Base-by-base conservation (phyloP, 192 early-diverging fungal species). In the Podila minutissima region DNA sequence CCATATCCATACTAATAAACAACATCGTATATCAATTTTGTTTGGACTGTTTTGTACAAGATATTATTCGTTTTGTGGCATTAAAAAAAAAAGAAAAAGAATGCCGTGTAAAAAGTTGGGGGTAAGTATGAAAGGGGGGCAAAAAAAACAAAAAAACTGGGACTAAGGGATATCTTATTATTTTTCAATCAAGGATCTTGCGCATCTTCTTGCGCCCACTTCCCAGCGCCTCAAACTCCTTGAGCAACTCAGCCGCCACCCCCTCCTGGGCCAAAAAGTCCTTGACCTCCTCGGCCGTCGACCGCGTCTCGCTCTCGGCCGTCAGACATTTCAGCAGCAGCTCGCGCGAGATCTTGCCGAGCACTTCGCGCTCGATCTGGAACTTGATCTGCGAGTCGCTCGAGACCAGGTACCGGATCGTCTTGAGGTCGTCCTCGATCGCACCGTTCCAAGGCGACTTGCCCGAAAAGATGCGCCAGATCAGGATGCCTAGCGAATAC, bases 371-470 rank as follows among this genome's bases (percentile, higher is more conserved):
- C 46, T 90, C 86, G 4, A 89, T 71, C 19, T 85, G 74, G 26
- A 85, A 83, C 64, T 76, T 67, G 22, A 90, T 90, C 58, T 86
- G 82, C 15, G 69, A 68, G 49, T 86, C 84, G 22, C 82, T 85
- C 48, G 83, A 67, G 3, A 89, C 88, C 29, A 88, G 64, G 50
- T 86, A 83, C 15, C 89, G 75, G 3, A 90, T 70, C 35, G 72
- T 81, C 53, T 89, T 88, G 35, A 90, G 33, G 63, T 90, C 88
- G 2, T 88, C 87, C 50, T 90, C 88, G 17, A 91, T 82, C 50
- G 89, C 84, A 2, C 89, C 88, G 32, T 83, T 76, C 88, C 89
- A 91, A 3, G 88, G 89, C 13, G 88, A 88, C 19, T 86, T 89
- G 22, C 87, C 88, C 1, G 86, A 81, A 75, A 91, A 90, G 24